These are phyloP conservation scores for Wickerhamiella australiensis DNA, from an alignment of 805 yeast species.

Conservation along the genomic window DNA sequence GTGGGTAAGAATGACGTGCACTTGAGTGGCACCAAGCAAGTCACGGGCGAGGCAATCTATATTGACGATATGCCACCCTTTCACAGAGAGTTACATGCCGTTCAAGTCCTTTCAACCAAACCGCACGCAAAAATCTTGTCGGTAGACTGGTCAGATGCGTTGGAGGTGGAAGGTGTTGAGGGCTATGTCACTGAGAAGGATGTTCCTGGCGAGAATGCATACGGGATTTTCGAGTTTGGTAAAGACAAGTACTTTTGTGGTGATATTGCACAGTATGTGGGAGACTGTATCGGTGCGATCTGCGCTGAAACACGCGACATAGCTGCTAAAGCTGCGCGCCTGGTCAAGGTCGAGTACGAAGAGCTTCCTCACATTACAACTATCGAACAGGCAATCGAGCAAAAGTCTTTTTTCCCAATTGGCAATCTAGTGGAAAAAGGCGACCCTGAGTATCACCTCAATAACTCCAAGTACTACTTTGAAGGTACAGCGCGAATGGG, in stretches of 20 bases:
- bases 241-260: slow-evolving; percentile 34
- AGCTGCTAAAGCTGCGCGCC: slow-evolving; percentile 34
- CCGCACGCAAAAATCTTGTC: slow-evolving; percentile 35
- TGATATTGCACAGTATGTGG: slow-evolving; percentile 32
- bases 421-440: slow-evolving; percentile 31
- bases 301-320: slow-evolving; percentile 32
- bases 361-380: slow-evolving; percentile 31
- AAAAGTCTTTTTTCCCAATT: slow-evolving; percentile 32
- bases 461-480: slow-evolving; percentile 26
- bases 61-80: slow-evolving; percentile 36
- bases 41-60: slow-evolving; percentile 38
- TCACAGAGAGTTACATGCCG: slow-evolving; percentile 34
- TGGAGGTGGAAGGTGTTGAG: slow-evolving; percentile 33
- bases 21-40: slow-evolving; percentile 37
- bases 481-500: slow-evolving; percentile 34
- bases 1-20: slow-evolving; percentile 36
- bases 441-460: slow-evolving; percentile 32
- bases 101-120: slow-evolving; percentile 34
- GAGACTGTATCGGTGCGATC: slow-evolving; percentile 36
- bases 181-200: slow-evolving; percentile 35
- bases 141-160: slow-evolving; percentile 32
- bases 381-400: slow-evolving; percentile 35
- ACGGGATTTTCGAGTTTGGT: slow-evolving; percentile 35
- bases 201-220: slow-evolving; percentile 30
- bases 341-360: slow-evolving; percentile 35